Evolutionary conservation across 2,329 filamentous ascomycete species (phyloP).

Genomic region (Hypoxylon sp.): DNA sequence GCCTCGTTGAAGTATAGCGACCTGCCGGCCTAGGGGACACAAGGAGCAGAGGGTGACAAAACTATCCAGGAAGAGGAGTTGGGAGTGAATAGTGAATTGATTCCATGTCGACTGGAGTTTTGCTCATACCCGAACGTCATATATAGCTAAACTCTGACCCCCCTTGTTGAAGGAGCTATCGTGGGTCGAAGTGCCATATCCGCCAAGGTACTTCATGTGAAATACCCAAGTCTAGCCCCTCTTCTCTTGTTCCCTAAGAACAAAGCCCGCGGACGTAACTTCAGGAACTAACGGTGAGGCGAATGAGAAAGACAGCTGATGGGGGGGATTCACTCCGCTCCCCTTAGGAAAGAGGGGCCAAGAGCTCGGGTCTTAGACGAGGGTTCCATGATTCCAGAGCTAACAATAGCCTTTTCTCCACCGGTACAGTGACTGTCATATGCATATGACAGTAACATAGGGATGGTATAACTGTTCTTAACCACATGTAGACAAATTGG

Average conservation of each 20-base stretch:
- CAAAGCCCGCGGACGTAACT: constrained; percentile 27
- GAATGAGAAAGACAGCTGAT: constrained; percentile 32
- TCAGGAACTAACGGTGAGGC: constrained; percentile 32
- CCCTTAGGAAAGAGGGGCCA: constrained; percentile 30
- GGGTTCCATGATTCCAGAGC: constrained; percentile 38
- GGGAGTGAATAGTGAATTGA: constrained; percentile 13
- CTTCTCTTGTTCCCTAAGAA: constrained; percentile 25
- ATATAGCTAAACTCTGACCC: constrained; percentile 36
- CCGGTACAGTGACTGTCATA: no score
- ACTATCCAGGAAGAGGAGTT: constrained; percentile 12
- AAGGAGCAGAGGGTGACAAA: constrained; percentile 5
- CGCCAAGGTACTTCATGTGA: constrained; percentile 37
- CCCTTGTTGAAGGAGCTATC: constrained; percentile 34
- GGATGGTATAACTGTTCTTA: constrained; percentile 23
- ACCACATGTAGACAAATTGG: constrained; percentile 31
- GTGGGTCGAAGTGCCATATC: constrained; percentile 33
- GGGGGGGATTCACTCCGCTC: constrained; percentile 36
- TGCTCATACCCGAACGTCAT: constrained; percentile 31
- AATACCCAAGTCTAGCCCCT: constrained; percentile 36
- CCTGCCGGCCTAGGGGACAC: constrained; percentile 13
- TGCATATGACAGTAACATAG: no score
- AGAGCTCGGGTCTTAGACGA: constrained; percentile 32
- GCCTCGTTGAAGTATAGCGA: constrained; percentile 19
- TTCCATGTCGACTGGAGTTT: constrained; percentile 17
- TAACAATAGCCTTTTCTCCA: constrained; percentile 36